Evolutionary conservation across 352 stramenopile genomes (phyloP).

Genomic region (Stephanocyclus meneghinianus): DNA sequence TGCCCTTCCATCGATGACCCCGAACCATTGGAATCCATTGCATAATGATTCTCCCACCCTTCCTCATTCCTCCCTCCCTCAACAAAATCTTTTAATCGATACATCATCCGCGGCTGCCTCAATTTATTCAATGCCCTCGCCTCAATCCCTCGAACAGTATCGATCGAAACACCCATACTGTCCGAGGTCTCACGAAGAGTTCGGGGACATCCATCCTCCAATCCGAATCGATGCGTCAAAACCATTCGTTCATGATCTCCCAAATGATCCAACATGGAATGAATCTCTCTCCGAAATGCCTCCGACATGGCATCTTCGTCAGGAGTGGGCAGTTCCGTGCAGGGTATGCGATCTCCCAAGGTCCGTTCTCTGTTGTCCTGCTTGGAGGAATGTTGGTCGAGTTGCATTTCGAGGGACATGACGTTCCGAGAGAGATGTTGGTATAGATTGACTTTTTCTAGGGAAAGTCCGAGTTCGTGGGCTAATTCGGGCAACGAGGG

Average conservation of each 20-base stretch:
- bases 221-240: conserved; percentile 68
- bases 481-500: conserved; percentile 67
- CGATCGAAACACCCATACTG: conserved; percentile 59
- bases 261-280: conserved; percentile 63
- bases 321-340: conserved; percentile 62
- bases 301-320: conserved; percentile 71
- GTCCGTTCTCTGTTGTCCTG: conserved; percentile 52
- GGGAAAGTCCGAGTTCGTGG: conserved; percentile 62
- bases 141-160: conserved; percentile 71
- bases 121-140: conserved; percentile 78
- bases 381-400: conserved; percentile 50
- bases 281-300: conserved; percentile 62
- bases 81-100: conserved; percentile 76
- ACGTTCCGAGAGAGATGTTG: conserved; percentile 67
- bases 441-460: conserved; percentile 72
- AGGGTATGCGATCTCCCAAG: conserved; percentile 71
- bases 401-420: conserved; percentile 66
- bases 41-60: neutral
- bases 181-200: conserved; percentile 62
- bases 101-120: conserved; percentile 70
- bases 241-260: conserved; percentile 63
- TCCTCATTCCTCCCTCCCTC: conserved; percentile 6
- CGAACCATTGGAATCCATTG: too few relatives aligned
- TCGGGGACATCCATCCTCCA: conserved; percentile 62
- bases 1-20: conserved; percentile 25